Base-by-base conservation (phyloP, 1,284 basidiomycete species). In the Cryptococcus sp. region DNA sequence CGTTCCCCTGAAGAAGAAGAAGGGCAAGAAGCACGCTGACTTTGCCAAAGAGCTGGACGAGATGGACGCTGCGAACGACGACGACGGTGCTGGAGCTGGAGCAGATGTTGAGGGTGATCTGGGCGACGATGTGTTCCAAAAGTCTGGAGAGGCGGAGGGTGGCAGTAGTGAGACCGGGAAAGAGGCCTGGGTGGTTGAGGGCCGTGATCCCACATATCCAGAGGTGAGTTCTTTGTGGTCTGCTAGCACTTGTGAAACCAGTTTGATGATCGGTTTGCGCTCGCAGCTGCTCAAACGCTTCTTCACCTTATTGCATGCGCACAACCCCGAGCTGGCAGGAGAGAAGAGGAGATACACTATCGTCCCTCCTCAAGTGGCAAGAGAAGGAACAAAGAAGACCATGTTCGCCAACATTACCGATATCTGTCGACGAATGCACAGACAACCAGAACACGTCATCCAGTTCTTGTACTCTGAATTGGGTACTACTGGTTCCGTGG, bases 381-480 rank as follows among this genome's bases (percentile, higher is more conserved):
- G 93, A 73, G 95, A 99, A 83, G 85, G 85, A 23, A 95, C 94
- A 80, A 98, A 99, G 81, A 95, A 95, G 81, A 89, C 93, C 45
- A 89, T 96, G 65, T 99, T 99, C 69, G 68, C 93, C 66, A 99
- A 99, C 79, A 85, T 99, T 60, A 87, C 88, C 67, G 95, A 99
- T 76, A 99, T 99, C 69, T 98, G 95, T 85, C 94, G 91, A 80
- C 87, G 91, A 54, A 97, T 99, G 93, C 95, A 97, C 81, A 85
- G 95, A 77, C 89, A 93, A 80, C 93, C 95, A n/a, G 96, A 99
- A 80, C 96, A 99, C 75, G 93, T 98, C 69, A 97, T 98, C 66
- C 89, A 92, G 78, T 99, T 92, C 83, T 82, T 99, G 67, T 98
- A 98, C 78, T 87, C 96, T 54, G 95, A 99, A 81, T 87, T 99